Evolutionary conservation across 148 eudicot genomes (phyloP), one percentile per base, ranked within the genome.

Genomic region (Silene conica): DNA sequence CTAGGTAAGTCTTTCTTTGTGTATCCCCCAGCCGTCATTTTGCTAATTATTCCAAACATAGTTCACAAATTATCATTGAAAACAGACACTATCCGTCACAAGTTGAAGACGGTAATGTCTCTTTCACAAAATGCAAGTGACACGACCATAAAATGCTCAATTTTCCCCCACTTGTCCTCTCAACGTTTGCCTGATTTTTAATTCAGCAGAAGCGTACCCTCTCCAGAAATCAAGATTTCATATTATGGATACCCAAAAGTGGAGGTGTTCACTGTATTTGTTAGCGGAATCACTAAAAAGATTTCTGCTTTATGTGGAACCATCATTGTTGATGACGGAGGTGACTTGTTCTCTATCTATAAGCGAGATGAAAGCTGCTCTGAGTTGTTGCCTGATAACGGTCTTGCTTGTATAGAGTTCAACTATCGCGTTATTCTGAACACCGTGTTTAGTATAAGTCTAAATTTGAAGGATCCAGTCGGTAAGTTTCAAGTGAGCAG

Each of bases 401-500:
- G 62, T 58, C 20, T 72, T 38, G 65, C 25, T 6, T 58, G 31
- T 12, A 58, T 55, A 58, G 74, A 72, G 15, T 26, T 62, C 18
- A 62, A 31, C 13, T 22, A 72, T 59, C 74, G 62, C 20, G 74
- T 46, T 8, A 58, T 59, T 38, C 3, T 0, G 22, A 59, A 38
- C 50, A 1, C 5, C 25, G 50, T 57, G 16, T 71, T 71, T 71
- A 0, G 1, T n/a, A 19, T 72, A 34, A 15, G 9, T 4, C 8
- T 28, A 34, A 13, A 72, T 14, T 4, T 72, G 12, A 31, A 23
- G 26, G 74, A 72, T 72, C 66, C 74, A 21, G 62, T 70, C 31
- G 6, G 62, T 16, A 56, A 54, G 0, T 45, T 70, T 70, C 66
- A 72, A 72, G 74, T 72, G 26, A 72, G 66, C 55, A 13, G 66